Evolutionary conservation across 495 filamentous ascomycete genomes (phyloP), one percentile per base, ranked within the genome.

Genomic region (Trichoderma asperelloides): DNA sequence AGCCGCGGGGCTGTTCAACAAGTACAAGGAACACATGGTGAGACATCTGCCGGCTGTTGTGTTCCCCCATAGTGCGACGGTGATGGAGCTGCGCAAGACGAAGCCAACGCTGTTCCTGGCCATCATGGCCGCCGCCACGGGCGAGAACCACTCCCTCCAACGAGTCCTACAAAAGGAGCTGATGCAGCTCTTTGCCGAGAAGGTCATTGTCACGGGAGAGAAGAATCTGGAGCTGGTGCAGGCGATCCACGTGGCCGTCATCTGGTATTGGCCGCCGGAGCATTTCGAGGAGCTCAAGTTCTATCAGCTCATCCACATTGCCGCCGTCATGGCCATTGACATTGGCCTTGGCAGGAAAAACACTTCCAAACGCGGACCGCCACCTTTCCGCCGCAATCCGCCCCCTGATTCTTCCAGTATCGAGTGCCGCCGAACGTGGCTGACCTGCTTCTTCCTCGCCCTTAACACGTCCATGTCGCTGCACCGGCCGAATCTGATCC

Each of bases 221-320:
- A 98, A 97, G 78, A 89, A 85, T 9, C 77, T 98, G 13, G 94
- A 98, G 71, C 77, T 98, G 1, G 85, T 96, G 13, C 93, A 98
- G 78, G 86, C 91, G 1, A 75, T 97, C 13, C 79, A 91, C 41
- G 78, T 96, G 25, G 79, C 81, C 30, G 85, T 85, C 18, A 81
- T 89, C 28, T 96, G 91, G 90, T 97, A 97, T 70, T 88, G 85
- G 69, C 90, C 91, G 21, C 92, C 93, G 2, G 89, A 93, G 65
- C 82, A 88, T 66, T 89, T 87, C 63, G 92, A 96, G 67, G 91
- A 97, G 76, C 82, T 95, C 69, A 96, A 95, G 72, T 96, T 94
- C 73, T 96, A 96, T 75, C 91, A 94, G 76, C 80, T 96, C 65
- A 87, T 91, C 30, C 91, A 97, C 71, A 84, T 93, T 64, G 91